Conservation (phyloP, 2,329 filamentous ascomycete species). For the Aureobasidium subglaciale region DNA sequence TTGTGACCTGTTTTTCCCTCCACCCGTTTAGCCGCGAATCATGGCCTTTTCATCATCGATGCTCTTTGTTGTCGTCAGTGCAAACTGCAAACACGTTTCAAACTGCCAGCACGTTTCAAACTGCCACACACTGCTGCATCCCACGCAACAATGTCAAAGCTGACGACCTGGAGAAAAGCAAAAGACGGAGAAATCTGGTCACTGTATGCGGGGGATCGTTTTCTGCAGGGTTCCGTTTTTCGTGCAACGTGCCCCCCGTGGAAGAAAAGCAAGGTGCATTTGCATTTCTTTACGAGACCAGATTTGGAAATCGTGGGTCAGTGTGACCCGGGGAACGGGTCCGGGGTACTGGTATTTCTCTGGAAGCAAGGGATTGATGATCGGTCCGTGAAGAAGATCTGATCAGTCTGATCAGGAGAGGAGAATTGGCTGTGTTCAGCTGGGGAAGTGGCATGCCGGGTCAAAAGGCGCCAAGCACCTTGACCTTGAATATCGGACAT, state of each 20-base stretch:
- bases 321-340: not conserved
- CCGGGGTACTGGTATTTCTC: not conserved
- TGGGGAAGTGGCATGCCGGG: no score
- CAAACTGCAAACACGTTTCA: not conserved
- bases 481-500: no score
- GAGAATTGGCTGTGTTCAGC: no score
- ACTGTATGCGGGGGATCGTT: no score
- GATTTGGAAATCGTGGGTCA: not conserved
- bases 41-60: not conserved
- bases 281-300: not conserved
- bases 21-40: no score
- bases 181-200: no score
- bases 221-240: not conserved
- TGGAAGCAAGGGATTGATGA: not conserved
- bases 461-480: no score
- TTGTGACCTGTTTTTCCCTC: no score
- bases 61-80: not conserved
- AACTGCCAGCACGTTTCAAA: not conserved
- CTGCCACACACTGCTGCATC: no score
- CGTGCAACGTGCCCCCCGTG: no score
- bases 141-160: not conserved
- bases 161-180: not conserved
- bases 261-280: not conserved
- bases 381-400: not conserved
- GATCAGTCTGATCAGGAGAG: not conserved